Base-by-base conservation (phyloP, 208 protist species). In the Porcisia hertigi region DNA sequence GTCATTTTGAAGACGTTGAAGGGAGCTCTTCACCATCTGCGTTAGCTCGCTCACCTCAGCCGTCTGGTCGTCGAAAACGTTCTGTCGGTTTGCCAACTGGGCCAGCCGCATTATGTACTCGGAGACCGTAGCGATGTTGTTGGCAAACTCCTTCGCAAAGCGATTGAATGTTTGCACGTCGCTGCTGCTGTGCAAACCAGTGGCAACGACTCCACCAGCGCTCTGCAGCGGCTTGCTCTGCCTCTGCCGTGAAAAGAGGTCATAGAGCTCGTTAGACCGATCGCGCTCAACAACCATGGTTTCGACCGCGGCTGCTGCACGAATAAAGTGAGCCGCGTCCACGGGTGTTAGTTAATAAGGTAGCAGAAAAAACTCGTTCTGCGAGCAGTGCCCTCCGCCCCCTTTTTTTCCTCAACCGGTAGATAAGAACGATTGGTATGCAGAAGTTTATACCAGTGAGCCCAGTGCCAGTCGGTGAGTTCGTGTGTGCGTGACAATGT, bases 11-110 rank as follows among this genome's bases (percentile, higher is more conserved):
- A 98, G 90, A 14, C 85, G 83, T 73, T 94, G 88, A 58, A 98
- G 80, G 2, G 88, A 91, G 23, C 82, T 79, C 71, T 96, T 96
- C 5, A 96, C 88, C 69, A 94, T 82, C 59, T 94, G 85, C 52
- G 94, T 95, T 16, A 97, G 77, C 16, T 75, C 80, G 71, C 85
- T 90, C 60, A 98, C 88, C 66, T 98, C 90, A 0, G 80, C 84
- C 6, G 92, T 88, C 45, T 96, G 91, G 74, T 98, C 94, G 53
- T 98, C 91, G 88, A 98, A 98, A 25, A 98, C 91, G 75, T 82
- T 95, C 67, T 95, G 92, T 0, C 83, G 87, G 23, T 89, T 86
- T 18, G 86, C 92, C 5, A 97, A 78, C 83, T 95, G 91, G 6
- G 92, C 89, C 30, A 97, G 76, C 1, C 88, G 90, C 86, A 91